These are phyloP conservation scores for Noccaea caerulescens DNA, from an alignment of 345 rosid species.

Conservation along the genomic window DNA sequence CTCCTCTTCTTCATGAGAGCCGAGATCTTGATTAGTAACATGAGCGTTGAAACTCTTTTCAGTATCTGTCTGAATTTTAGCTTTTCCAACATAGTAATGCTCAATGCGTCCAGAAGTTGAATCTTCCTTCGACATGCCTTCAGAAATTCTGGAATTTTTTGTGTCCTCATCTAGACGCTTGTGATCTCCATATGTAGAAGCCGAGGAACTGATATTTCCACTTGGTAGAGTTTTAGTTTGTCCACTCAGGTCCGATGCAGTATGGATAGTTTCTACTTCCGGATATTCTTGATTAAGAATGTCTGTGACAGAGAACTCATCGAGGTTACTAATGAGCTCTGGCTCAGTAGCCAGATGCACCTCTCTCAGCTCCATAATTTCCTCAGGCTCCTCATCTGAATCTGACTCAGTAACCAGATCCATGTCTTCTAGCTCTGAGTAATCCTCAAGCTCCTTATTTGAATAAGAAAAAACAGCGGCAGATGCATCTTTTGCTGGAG, in stretches of 20 bases:
- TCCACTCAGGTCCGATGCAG: conserved; percentile 29
- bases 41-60: conserved; percentile 37
- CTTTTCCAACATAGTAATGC: conserved; percentile 34
- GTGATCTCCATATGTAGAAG: conserved; percentile 20
- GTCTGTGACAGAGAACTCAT: conserved; percentile 34
- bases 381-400: conserved; percentile 40
- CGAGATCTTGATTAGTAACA: conserved; percentile 36
- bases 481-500: conserved; percentile 36
- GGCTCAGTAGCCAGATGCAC: conserved; percentile 35
- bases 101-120: conserved; percentile 8
- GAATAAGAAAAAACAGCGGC: conserved; percentile 23
- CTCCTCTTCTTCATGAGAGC: conserved; percentile 33
- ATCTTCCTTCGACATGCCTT: conserved; percentile 22
- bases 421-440: conserved; percentile 42
- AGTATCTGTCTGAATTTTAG: conserved; percentile 27
- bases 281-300: conserved; percentile 39
- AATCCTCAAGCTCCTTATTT: conserved; percentile 33
- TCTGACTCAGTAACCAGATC: conserved; percentile 44
- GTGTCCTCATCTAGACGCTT: conserved; percentile 33
- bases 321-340: conserved; percentile 34
- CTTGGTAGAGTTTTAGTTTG: conserved; percentile 18
- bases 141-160: conserved; percentile 23
- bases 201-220: conserved; percentile 31
- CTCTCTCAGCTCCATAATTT: conserved; percentile 40
- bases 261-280: conserved; percentile 27